Evolutionary conservation across 371 early-diverging fungal genomes (phyloP).

Genomic region (Actinomucor elegans): DNA sequence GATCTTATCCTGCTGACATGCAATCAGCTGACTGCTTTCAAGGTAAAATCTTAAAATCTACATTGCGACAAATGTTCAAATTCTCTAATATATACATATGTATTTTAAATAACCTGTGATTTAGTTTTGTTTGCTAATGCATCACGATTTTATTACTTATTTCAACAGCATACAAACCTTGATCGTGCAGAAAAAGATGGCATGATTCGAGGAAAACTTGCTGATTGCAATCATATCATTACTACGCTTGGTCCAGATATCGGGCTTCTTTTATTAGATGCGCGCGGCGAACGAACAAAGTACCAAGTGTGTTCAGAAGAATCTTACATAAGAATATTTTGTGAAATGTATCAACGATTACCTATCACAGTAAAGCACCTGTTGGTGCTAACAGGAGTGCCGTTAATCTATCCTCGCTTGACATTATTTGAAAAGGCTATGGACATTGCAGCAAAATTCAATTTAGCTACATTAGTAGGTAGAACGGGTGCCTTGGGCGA

Average conservation of each 20-base stretch:
- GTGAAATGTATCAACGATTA: slow-evolving; percentile 43
- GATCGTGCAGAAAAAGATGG: slow-evolving; percentile 60
- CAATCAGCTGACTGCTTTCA: slow-evolving; percentile 53
- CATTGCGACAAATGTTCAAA: too few species aligned
- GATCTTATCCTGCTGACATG: slow-evolving; percentile 83
- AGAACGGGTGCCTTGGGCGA: slow-evolving; percentile 38
- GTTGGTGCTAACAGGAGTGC: slow-evolving; percentile 72
- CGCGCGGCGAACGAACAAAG: slow-evolving; percentile 77
- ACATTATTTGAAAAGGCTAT: slow-evolving; percentile 66
- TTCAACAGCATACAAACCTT: slow-evolving; percentile 82
- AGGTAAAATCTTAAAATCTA: slow-evolving; percentile 13
- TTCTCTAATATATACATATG: too few species aligned
- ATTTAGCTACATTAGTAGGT: slow-evolving; percentile 36
- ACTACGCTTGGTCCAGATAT: slow-evolving; percentile 69
- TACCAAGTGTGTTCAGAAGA: slow-evolving; percentile 59
- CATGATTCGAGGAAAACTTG: slow-evolving; percentile 30
- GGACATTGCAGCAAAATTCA: slow-evolving; percentile 39
- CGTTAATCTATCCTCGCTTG: slow-evolving; percentile 76
- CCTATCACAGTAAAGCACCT: slow-evolving; percentile 61
- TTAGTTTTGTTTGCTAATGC: slow-evolving; percentile 50
- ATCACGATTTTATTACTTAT: slow-evolving; percentile 78
- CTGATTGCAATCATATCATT: slow-evolving; percentile 32
- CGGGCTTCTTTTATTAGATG: slow-evolving; percentile 70
- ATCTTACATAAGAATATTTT: slow-evolving; percentile 66
- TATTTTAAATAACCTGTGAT: too few species aligned